phyloP scores from a whole-genome alignment of 2,329 filamentous ascomycete species.

The Talaromyces pinophilus region DNA sequence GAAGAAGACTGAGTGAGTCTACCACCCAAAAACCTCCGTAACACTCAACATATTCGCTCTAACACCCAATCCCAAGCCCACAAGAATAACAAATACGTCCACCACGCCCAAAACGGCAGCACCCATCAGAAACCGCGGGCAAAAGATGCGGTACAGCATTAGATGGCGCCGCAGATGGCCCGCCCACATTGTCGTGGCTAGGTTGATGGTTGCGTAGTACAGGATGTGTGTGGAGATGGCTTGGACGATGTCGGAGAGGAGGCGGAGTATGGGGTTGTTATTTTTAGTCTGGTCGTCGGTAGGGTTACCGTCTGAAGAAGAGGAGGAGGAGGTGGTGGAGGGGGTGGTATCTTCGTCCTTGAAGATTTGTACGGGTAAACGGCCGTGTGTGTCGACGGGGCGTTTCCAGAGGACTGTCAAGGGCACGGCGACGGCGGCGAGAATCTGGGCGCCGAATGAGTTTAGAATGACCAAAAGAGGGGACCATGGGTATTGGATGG shows the following conservation, averaged over 20 bases:
- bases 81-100: conserved; percentile 70
- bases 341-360: conserved; percentile 31
- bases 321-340: conserved; percentile 22
- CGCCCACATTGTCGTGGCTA: conserved; percentile 89
- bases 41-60: conserved; percentile 77
- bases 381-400: conserved; percentile 67
- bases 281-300: neutral
- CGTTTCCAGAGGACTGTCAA: conserved; percentile 87
- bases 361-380: conserved; percentile 24
- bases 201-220: conserved; percentile 78
- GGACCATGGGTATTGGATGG: conserved; percentile 84
- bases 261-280: conserved; percentile 30
- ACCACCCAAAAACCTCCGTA: conserved; percentile 85
- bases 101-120: conserved; percentile 70
- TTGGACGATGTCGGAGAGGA: conserved; percentile 70
- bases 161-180: conserved; percentile 84
- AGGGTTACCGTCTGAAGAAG: conserved; percentile 17
- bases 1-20: neutral
- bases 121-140: conserved; percentile 84
- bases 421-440: conserved; percentile 77
- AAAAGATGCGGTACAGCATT: conserved; percentile 95
- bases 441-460: conserved; percentile 83
- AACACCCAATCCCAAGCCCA: conserved; percentile 69
- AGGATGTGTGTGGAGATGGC: conserved; percentile 73
- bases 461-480: conserved; percentile 81